Base-by-base conservation (phyloP, 306 rosid genomes). In the Cucurbita pepo region DNA sequence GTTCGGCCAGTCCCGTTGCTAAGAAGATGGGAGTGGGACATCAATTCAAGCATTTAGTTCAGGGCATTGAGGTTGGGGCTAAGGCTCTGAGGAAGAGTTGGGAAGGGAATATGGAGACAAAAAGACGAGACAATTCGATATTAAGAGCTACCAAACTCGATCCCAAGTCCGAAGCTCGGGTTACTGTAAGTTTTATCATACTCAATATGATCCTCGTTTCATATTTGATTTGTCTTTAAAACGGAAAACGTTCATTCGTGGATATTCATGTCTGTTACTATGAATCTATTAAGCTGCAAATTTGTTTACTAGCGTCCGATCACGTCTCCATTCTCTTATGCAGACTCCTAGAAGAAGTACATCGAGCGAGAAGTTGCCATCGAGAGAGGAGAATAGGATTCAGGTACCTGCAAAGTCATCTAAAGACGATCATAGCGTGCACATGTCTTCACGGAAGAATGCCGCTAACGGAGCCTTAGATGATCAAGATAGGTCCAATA, bases 21-120 rank as follows among this genome's bases (percentile, higher is more conserved):
- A 90, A 77, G 92, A 89, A 82, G 69, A 61, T 78, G 62, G 79
- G 71, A 0, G 57, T 73, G 22, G 97, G 84, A 75, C 89, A 81
- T 69, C 90, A 91, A 1, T 83, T 90, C 16, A 84, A 78, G 69
- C 89, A 77, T 84, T 86, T 82, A 63, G 94, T 82, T 75, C 96
- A 87, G 65, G 98, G 98, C 43, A 81, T 95, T 84, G 99, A 95
- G 82, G 15, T 91, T 48, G 96, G 96, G 36, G 88, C 96, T 75
- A 94, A 94, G 92, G 96, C 90, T 56, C 79, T 91, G 84, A 84
- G 99, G 9, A 95, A 88, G 89, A 91, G 99, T 74, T 95, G 99
- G 99, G 99, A 95, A 88, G 99, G 99, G 77, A 91, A 75, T 69
- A 81, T 89, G 87, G 99, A 95, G 73, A 76, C 86, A 47, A 91